A percentile compares a stretch with the other conserved stretches of the same genome.
These are phyloP conservation scores for Chrysanthemum lavandulifolium DNA, from an alignment of 129 eudicot genomes.

Conservation along the genomic window DNA sequence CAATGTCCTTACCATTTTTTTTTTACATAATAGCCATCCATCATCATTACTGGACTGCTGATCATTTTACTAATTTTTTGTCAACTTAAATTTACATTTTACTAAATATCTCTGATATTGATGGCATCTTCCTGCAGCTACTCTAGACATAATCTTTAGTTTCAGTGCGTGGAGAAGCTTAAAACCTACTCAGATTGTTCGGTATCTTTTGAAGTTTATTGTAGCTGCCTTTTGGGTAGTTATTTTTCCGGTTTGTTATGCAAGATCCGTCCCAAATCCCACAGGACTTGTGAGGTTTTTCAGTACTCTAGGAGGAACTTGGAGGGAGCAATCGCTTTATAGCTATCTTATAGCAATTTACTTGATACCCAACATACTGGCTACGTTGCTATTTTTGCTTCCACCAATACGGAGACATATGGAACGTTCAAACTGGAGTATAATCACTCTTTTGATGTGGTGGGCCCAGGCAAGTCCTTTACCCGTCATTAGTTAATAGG, in stretches of 20 bases:
- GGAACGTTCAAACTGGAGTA: slow-evolving; percentile 92
- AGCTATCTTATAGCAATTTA: slow-evolving; percentile 73
- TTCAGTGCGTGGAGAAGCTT: slow-evolving; percentile 90
- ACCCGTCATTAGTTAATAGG: background rate
- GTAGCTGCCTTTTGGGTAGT: slow-evolving; percentile 93
- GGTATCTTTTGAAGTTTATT: slow-evolving; percentile 70
- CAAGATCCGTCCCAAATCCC: slow-evolving; percentile 73
- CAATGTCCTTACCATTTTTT: background rate
- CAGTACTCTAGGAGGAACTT: slow-evolving; percentile 57
- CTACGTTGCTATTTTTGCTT: slow-evolving; percentile 72
- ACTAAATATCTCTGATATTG: background rate
- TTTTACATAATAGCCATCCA: background rate
- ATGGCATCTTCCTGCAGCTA: slow-evolving; percentile 49
- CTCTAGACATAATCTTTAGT: slow-evolving; percentile 78
- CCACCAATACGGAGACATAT: slow-evolving; percentile 78
- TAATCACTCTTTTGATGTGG: slow-evolving; percentile 76
- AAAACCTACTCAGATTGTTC: slow-evolving; percentile 75
- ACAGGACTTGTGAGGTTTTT: slow-evolving; percentile 74
- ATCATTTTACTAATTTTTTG: slow-evolving; percentile 4
- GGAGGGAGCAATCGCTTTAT: slow-evolving; percentile 60
- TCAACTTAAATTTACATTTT: slow-evolving; percentile 1
- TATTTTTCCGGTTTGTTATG: slow-evolving; percentile 70
- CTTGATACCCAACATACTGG: slow-evolving; percentile 77
- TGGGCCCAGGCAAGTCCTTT: slow-evolving; percentile 82
- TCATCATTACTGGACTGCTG: background rate